Base-by-base conservation (phyloP, 1,284 basidiomycete genomes). In the Pseudozyma tsukubaensis region DNA sequence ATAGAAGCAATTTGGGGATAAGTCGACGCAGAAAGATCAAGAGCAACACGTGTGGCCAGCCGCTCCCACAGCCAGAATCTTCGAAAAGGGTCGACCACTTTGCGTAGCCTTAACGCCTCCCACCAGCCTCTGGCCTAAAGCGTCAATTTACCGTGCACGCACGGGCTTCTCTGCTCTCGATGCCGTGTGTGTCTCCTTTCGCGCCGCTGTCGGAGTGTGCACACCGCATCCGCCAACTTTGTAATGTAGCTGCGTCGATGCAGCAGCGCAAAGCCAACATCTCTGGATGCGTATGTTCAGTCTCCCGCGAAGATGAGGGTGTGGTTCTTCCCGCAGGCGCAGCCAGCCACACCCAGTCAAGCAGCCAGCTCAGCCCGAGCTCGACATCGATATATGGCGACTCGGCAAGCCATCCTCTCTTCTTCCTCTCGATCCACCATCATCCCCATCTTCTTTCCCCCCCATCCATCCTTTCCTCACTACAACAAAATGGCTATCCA, bases 401-500 rank as follows among this genome's bases (percentile, higher is more conserved):
- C 43, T 56, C 49, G 36, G 53, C 48, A 32, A 50, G 51, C 59
- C 19, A 32, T 34, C 34, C 35, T 29, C 52, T 37, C 50, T 43
- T 40, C 50, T 39, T 45, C 48, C 39, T 37, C 39, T 36, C 37
- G 48, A 48, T 52, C 37, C 59, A 52, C 48, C 69, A 66, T 43
- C 56, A 43, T 59, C 51, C 7, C 53, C 12, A 19, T 29, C 24
- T 21, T 35, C 32, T n/a, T 39, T 36, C 35, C 32, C 42, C 42
- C 47, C 49, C 42, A 51, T 55, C 35, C 59, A 56, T 35, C 1
- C 44, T 19, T n/a, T 18, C 50, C 32, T 29, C 14, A 32, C 50
- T 18, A 8, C 24, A 35, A 40, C 72, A 79, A 71, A 58, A 80
- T 80, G 78, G 74, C 74, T 73, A 77, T 78, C 51, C 66, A 78